A percentile compares a stretch with the other conserved stretches of the same genome.
phyloP scores from a whole-genome alignment of 202 grass and related monocot genomes.

The Setaria viridis region DNA sequence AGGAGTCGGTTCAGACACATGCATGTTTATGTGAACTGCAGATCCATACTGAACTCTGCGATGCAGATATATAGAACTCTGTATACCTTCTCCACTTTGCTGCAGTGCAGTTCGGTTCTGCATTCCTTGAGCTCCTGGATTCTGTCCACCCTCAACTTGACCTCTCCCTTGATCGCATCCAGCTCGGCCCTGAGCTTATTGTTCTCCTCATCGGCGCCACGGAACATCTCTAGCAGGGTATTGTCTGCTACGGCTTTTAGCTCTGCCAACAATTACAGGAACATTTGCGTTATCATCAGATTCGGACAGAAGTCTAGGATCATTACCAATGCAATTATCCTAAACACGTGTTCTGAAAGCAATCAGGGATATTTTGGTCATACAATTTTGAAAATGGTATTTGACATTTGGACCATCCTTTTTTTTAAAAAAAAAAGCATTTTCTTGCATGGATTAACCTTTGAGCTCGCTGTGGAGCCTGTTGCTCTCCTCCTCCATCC shows the following conservation, averaged over 20 bases:
- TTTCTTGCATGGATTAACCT: not conserved
- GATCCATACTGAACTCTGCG: no score
- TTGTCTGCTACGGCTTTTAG: not conserved
- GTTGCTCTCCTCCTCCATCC: slow-evolving; percentile 1
- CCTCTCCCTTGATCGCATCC: slow-evolving; percentile 48
- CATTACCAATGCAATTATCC: not conserved
- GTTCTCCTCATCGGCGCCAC: slow-evolving; percentile 60
- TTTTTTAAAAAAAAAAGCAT: not conserved
- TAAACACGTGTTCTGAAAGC: not conserved
- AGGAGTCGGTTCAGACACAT: not conserved
- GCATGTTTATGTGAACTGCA: no score
- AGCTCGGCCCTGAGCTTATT: slow-evolving; percentile 48
- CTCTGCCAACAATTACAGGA: slow-evolving; percentile 28
- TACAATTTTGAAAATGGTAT: not conserved
- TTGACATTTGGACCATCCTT: not conserved
- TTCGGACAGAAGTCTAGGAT: not conserved
- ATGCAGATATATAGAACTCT: no score
- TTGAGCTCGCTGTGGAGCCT: slow-evolving; percentile 3
- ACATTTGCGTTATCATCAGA: not conserved
- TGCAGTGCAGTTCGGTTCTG: slow-evolving; percentile 29
- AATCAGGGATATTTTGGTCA: not conserved
- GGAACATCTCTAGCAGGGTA: slow-evolving; percentile 32
- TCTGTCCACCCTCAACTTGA: slow-evolving; percentile 41
- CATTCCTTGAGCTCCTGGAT: slow-evolving; percentile 56
- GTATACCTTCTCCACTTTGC: slow-evolving; percentile 41